phyloP scores from a whole-genome alignment of 208 protist species.

The Leishmania tarentolae region DNA sequence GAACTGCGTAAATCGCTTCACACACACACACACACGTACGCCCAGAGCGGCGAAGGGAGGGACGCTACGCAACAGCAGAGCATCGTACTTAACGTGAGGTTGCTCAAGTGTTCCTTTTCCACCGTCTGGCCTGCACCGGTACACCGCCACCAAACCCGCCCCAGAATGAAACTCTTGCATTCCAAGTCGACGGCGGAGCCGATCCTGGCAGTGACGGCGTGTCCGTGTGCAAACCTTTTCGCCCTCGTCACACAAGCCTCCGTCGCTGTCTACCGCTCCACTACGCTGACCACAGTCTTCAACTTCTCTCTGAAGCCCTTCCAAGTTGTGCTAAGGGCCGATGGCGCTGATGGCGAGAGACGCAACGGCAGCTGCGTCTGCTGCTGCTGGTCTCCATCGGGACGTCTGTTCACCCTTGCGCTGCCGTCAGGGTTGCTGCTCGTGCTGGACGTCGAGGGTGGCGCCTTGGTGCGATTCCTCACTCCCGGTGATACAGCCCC shows the following conservation, averaged over 20 bases:
- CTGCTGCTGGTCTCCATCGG: constrained; percentile 74
- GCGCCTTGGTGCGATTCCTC: constrained; percentile 61
- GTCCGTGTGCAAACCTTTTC: constrained; percentile 78
- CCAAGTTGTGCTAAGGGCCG: background rate
- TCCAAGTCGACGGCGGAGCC: constrained; percentile 62
- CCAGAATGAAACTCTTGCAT: constrained; percentile 74
- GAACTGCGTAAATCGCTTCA: background rate
- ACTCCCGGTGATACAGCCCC: constrained; percentile 16
- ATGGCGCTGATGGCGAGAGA: background rate
- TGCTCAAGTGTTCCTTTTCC: background rate
- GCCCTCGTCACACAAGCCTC: constrained; percentile 63
- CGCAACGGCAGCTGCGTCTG: background rate
- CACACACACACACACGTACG: background rate
- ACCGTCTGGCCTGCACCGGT: background rate
- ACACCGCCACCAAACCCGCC: background rate
- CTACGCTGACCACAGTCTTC: constrained; percentile 69
- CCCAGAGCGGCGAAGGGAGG: background rate
- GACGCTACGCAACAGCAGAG: background rate
- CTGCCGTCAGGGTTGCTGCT: constrained; percentile 50
- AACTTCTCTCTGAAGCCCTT: constrained; percentile 44
- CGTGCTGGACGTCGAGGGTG: constrained; percentile 75
- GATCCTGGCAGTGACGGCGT: constrained; percentile 74
- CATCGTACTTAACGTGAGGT: background rate
- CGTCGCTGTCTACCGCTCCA: constrained; percentile 76
- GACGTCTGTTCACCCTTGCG: constrained; percentile 65